These are phyloP conservation scores for Jasminum sambac DNA, from an alignment of 257 asterid species.

Conservation along the genomic window DNA sequence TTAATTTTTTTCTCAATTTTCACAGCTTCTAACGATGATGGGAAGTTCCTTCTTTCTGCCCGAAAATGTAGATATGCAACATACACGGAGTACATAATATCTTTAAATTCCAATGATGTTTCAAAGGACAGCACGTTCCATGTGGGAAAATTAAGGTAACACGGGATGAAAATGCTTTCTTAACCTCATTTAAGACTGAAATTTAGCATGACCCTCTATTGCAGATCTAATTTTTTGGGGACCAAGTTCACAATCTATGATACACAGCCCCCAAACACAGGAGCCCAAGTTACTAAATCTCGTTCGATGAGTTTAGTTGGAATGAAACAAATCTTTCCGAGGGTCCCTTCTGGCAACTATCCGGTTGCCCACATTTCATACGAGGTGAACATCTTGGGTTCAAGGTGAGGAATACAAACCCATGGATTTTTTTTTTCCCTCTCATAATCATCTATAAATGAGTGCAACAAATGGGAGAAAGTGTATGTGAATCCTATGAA, in stretches of 20 bases:
- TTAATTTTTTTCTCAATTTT: neutral
- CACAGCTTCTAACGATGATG: slow-evolving; percentile 87
- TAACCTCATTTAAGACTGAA: slow-evolving; percentile 8
- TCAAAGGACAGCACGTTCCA: slow-evolving; percentile 76
- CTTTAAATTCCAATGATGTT: slow-evolving; percentile 75
- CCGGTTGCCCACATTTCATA: slow-evolving; percentile 82
- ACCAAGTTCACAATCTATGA: slow-evolving; percentile 90
- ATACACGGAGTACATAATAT: slow-evolving; percentile 77
- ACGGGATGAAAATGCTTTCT: neutral
- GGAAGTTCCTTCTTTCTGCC: slow-evolving; percentile 91
- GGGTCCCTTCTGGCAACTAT: slow-evolving; percentile 80
- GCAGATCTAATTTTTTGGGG: slow-evolving; percentile 92
- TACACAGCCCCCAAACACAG: slow-evolving; percentile 76
- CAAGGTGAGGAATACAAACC: slow-evolving; percentile 70
- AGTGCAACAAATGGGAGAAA: too few relatives aligned
- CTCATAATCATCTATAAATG: too few relatives aligned
- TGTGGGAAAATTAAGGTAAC: slow-evolving; percentile 85
- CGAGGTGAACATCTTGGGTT: slow-evolving; percentile 81
- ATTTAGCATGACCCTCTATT: slow-evolving; percentile 14
- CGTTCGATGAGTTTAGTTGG: slow-evolving; percentile 71
- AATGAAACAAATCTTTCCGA: slow-evolving; percentile 75
- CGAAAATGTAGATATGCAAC: slow-evolving; percentile 87
- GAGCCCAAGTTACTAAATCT: slow-evolving; percentile 64
- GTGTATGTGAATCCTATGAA: too few relatives aligned
- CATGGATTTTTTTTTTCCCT: too few relatives aligned